These are phyloP conservation scores for Hirsutella rhossiliensis DNA, from an alignment of 2,329 filamentous ascomycete species.

Conservation along the genomic window DNA sequence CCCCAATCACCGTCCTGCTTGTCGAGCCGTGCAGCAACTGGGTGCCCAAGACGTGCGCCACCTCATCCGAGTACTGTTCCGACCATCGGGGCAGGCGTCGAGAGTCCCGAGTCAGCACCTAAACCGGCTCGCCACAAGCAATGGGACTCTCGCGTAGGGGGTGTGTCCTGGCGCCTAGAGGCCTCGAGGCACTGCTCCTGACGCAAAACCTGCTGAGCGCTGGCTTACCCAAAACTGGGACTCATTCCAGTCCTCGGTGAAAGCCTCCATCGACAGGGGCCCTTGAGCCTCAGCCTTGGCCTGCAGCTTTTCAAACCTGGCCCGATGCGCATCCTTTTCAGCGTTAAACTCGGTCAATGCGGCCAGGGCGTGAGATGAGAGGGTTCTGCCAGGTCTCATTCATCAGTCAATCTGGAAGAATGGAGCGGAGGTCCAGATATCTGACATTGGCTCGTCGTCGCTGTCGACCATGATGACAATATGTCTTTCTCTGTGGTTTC, in stretches of 20 bases:
- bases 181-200: no score
- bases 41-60: slow-evolving; percentile 49
- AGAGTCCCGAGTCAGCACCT: no score
- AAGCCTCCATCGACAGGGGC: slow-evolving; percentile 51
- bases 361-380: slow-evolving; percentile 54
- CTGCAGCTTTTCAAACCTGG: slow-evolving; percentile 58
- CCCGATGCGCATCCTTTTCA: slow-evolving; percentile 55
- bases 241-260: slow-evolving; percentile 72
- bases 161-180: no score
- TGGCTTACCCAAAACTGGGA: slow-evolving; percentile 66
- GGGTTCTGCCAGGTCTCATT: slow-evolving; percentile 21
- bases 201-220: neutral
- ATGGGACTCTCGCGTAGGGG: no score
- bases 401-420: neutral
- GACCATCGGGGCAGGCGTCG: neutral
- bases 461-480: slow-evolving; percentile 14
- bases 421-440: neutral
- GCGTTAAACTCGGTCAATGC: slow-evolving; percentile 64
- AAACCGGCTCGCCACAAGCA: no score
- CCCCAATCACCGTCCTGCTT: slow-evolving; percentile 46
- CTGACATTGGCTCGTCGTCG: slow-evolving; percentile 39
- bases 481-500: neutral
- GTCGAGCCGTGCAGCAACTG: slow-evolving; percentile 53
- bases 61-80: slow-evolving; percentile 58
- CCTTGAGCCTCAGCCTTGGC: slow-evolving; percentile 42